phyloP scores from a whole-genome alignment of 2,329 filamentous ascomycete species.

The Drechmeria coniospora region DNA sequence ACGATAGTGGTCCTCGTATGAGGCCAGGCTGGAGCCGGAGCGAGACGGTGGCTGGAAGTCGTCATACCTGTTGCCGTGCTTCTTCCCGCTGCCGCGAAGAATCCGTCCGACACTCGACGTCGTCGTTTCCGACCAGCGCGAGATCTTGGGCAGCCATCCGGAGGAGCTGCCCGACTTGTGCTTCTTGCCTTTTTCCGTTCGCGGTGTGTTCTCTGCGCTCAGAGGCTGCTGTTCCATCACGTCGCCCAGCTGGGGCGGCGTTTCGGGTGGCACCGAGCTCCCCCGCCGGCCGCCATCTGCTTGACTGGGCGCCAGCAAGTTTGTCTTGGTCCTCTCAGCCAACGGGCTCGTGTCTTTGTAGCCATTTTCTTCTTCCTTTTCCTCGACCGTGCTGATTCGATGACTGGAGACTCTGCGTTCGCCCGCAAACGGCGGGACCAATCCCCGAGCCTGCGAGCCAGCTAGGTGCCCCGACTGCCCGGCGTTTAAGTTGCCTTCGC shows the following conservation, averaged over 20 bases:
- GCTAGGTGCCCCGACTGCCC: conserved; percentile 67
- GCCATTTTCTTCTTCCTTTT: conserved; percentile 59
- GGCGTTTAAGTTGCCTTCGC: conserved; percentile 60
- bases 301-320: conserved; percentile 48
- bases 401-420: conserved; percentile 53
- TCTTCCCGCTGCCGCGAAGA: conserved; percentile 51
- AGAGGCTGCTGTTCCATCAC: conserved; percentile 23
- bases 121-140: conserved; percentile 94
- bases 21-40: conserved; percentile 59
- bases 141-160: conserved; percentile 76
- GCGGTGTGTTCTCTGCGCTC: conserved; percentile 68
- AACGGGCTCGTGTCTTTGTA: conserved; percentile 35
- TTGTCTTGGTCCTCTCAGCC: conserved; percentile 22
- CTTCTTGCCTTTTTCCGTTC: conserved; percentile 63
- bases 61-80: conserved; percentile 41
- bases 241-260: conserved; percentile 38
- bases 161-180: conserved; percentile 77
- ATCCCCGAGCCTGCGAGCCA: conserved; percentile 35
- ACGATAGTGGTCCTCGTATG: conserved; percentile 42
- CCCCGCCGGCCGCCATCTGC: conserved; percentile 25
- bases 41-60: conserved; percentile 48
- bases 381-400: conserved; percentile 79
- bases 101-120: conserved; percentile 72
- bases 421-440: conserved; percentile 22
- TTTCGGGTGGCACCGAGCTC: conserved; percentile 38